Evolutionary conservation across 1,284 basidiomycete species (phyloP), one percentile per base, ranked within the genome.

Genomic region (Papiliotrema laurentii): DNA sequence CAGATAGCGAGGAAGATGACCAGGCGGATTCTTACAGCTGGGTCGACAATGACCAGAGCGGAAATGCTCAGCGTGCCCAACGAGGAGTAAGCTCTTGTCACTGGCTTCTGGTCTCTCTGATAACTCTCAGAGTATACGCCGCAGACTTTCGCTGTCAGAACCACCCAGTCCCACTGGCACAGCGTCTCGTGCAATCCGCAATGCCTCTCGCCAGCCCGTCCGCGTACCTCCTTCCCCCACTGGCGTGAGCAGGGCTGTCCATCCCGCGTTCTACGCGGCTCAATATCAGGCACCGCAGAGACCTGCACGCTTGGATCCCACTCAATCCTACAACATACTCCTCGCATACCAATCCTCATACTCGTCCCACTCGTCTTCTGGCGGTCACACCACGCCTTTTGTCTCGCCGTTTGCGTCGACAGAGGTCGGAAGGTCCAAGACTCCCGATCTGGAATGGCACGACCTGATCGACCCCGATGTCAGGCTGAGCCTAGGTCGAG

Each of bases 401-500:
- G 16, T 18, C 25, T 37, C 47, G 26, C 37, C 51, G 26, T 44
- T 49, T 44, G 19, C 47, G 2, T 50, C 58, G 16, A 40, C 54
- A 16, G 57, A 59, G 19, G 36, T 25, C 5, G 42, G 45, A 1
- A 41, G 40, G 14, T 11, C 35, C 10, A 31, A 34, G 2, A 50
- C 53, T 26, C 26, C 45, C 13, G 55, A 59, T 50, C 55, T 61
- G n/a, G 84, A 86, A 53, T 91, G 88, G 88, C 76, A 88, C 68
- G 75, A 78, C 44, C 76, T 91, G 5, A 85, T 89, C 1, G 84
- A 87, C 6, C 55, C 72, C 18, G 80, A 80, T 58, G 82, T 86
- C 0, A 76, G 78, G n/a, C 80, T 84, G 33, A 82, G 81, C 0
- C 72, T 90, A 1, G 83, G 81, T 19, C 81, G 82, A 61, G 69